A percentile compares a stretch with the other conserved stretches of the same genome.
These are phyloP conservation scores for Saccharomycopsis guyanensis DNA, from an alignment of 805 yeast species.

Conservation along the genomic window DNA sequence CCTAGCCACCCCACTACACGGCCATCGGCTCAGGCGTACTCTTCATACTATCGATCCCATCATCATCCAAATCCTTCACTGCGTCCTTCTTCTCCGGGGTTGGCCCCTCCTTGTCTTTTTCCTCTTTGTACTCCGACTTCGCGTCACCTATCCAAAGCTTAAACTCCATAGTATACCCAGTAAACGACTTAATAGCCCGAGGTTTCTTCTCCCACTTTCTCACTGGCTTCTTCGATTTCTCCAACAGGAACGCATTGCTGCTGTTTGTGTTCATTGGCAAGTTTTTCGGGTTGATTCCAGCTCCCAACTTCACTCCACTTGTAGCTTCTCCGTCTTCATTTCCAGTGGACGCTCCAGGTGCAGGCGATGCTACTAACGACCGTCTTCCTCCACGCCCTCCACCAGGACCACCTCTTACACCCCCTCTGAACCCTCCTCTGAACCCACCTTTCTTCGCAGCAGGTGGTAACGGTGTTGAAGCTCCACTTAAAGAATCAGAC, in stretches of 20 bases:
- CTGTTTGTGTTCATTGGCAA: constrained; percentile 13
- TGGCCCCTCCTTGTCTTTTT: not conserved
- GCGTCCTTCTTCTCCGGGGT: not conserved
- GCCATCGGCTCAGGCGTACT: not conserved
- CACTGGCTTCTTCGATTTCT: constrained; percentile 36
- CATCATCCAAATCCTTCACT: not conserved
- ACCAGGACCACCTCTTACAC: not conserved
- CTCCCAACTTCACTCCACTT: not conserved
- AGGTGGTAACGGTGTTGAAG: not conserved
- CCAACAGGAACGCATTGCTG: constrained; percentile 24
- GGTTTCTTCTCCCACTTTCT: constrained; percentile 38
- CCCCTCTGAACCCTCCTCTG: not conserved
- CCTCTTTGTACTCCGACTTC: not conserved
- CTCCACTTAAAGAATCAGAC: not conserved
- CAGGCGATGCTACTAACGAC: not conserved
- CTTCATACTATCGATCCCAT: not conserved
- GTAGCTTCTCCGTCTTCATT: not conserved
- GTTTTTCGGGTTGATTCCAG: constrained; percentile 5
- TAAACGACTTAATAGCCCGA: constrained; percentile 35
- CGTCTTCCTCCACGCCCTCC: not conserved
- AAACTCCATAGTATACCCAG: constrained; percentile 35
- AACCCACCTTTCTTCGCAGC: not conserved
- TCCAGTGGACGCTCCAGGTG: not conserved
- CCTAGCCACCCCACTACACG: too few relatives aligned
- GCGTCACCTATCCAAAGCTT: constrained; percentile 33